A percentile compares a stretch with the other conserved stretches of the same genome.
phyloP scores from a whole-genome alignment of 2,329 filamentous ascomycete species.

The Zymoseptoria brevis region DNA sequence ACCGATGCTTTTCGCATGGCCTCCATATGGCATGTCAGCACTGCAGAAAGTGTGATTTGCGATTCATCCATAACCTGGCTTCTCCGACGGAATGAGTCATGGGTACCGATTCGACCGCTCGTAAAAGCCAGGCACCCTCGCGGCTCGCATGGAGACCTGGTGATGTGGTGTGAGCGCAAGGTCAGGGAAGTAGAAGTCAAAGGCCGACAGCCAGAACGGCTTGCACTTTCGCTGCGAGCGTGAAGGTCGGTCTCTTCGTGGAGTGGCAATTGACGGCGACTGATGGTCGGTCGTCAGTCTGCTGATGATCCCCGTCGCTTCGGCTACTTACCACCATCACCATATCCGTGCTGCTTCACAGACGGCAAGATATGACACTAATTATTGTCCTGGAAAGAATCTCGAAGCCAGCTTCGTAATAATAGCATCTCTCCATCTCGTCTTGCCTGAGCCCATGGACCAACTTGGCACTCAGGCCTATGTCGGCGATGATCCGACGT shows the following conservation, averaged over 20 bases:
- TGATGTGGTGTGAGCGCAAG: not conserved
- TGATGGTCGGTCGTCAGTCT: not conserved
- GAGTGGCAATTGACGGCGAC: not conserved
- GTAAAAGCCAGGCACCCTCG: not conserved
- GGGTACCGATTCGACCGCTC: not conserved
- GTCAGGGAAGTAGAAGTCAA: not conserved
- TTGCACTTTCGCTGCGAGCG: not conserved
- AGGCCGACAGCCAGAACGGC: not conserved
- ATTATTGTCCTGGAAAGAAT: too few relatives aligned
- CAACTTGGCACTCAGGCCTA: too few relatives aligned
- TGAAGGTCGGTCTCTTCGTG: not conserved
- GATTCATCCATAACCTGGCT: not conserved
- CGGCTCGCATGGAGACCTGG: not conserved
- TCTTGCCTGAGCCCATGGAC: too few relatives aligned
- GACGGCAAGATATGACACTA: too few relatives aligned
- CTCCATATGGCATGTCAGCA: not conserved
- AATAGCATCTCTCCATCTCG: too few relatives aligned
- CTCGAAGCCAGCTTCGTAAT: too few relatives aligned
- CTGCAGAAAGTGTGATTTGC: not conserved
- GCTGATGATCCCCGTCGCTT: too few relatives aligned
- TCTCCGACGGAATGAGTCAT: not conserved
- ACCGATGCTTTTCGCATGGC: not conserved
- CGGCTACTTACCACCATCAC: too few relatives aligned
- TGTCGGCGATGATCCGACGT: too few relatives aligned
- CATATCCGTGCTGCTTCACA: too few relatives aligned